Conservation (phyloP, 495 filamentous ascomycete species). For the Chaetomium fimeti region DNA sequence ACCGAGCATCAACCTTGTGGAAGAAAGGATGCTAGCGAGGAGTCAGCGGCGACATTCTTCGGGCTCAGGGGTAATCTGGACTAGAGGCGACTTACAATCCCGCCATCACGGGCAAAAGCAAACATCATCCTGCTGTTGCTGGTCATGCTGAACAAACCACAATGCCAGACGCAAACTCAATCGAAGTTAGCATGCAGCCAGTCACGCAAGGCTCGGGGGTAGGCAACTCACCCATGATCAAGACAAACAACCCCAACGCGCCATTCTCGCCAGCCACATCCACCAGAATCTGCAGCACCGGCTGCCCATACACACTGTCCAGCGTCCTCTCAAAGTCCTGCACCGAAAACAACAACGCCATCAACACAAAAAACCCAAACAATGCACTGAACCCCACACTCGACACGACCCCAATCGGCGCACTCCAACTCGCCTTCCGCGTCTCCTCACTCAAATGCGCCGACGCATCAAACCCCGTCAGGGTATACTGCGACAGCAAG, state of each 20-base stretch:
- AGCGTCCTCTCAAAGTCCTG: constrained; percentile 54
- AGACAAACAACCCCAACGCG: constrained; percentile 54
- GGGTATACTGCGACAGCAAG: constrained; percentile 57
- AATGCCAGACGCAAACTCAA: constrained; percentile 58
- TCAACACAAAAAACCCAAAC: constrained; percentile 63
- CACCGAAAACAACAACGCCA: constrained; percentile 58
- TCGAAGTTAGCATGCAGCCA: constrained; percentile 11
- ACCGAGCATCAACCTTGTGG: constrained; percentile 57
- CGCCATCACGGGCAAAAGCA: constrained; percentile 56
- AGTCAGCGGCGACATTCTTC: neutral
- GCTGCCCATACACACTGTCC: constrained; percentile 45
- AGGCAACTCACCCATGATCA: constrained; percentile 48
- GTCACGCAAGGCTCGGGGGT: neutral
- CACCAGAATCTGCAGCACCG: constrained; percentile 58
- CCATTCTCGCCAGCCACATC: constrained; percentile 57
- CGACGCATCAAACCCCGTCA: constrained; percentile 53
- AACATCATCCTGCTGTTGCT: constrained; percentile 66
- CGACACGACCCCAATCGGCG: constrained; percentile 60
- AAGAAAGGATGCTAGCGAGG: constrained; percentile 42
- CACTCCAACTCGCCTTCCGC: constrained; percentile 56
- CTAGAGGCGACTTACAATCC: constrained; percentile 36
- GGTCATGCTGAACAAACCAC: constrained; percentile 58
- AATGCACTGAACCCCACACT: constrained; percentile 58
- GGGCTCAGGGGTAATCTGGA: neutral
- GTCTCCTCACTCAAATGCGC: constrained; percentile 63